These are phyloP conservation scores for Tephrocybe sp. DNA, from an alignment of 768 basidiomycete species.

Conservation along the genomic window DNA sequence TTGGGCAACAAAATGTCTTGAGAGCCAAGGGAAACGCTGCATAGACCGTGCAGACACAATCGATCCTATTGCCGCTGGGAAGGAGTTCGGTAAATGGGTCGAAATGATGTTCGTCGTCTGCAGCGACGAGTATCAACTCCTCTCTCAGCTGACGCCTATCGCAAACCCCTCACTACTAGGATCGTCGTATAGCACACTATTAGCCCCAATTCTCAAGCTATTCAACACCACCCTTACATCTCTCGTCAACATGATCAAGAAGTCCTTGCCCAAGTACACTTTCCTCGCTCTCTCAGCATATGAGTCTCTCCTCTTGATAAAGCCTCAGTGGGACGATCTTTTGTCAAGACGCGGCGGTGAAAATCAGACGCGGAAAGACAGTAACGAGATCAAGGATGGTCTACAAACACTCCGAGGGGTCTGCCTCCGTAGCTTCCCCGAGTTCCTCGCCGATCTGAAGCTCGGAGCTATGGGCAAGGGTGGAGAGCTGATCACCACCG, in stretches of 20 bases:
- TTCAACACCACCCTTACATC: conserved; percentile 66
- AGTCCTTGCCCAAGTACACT: conserved; percentile 71
- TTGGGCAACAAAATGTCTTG: conserved; percentile 75
- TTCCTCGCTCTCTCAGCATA: conserved; percentile 79
- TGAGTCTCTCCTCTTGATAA: conserved; percentile 51
- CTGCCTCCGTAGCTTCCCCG: conserved; percentile 80
- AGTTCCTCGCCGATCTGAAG: conserved; percentile 78
- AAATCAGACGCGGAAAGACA: conserved; percentile 31
- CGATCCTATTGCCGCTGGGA: conserved; percentile 62
- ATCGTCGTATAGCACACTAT: conserved; percentile 58
- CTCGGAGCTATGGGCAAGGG: conserved; percentile 53
- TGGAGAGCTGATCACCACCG: conserved; percentile 55
- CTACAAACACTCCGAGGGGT: conserved; percentile 61
- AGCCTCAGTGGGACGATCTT: conserved; percentile 66
- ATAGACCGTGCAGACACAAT: conserved; percentile 69
- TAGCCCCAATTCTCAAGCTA: conserved; percentile 61
- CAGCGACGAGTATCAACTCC: conserved; percentile 67
- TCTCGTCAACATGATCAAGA: conserved; percentile 66
- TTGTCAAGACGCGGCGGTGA: conserved; percentile 50
- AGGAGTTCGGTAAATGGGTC: conserved; percentile 73
- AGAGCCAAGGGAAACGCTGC: conserved; percentile 64
- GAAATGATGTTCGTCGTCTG: conserved; percentile 61
- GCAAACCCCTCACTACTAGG: conserved; percentile 46
- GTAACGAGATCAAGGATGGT: conserved; percentile 73
- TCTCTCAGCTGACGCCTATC: conserved; percentile 63